Base-by-base conservation (phyloP, 1,139 yeast genomes). In the Geotrichum histeridarum region DNA sequence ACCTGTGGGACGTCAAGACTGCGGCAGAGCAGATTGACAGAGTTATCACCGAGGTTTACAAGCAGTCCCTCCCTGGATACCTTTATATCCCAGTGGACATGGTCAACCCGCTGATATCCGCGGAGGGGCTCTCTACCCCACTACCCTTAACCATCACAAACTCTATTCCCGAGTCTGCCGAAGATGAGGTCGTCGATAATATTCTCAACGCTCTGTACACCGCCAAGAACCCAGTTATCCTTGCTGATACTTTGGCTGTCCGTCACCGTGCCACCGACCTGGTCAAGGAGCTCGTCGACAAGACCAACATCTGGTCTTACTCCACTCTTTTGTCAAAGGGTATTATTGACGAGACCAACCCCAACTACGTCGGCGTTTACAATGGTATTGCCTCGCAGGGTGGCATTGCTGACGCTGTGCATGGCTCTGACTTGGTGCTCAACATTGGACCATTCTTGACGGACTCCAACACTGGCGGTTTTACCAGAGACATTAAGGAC, bases 61-160 rank as follows among this genome's bases (percentile, higher is more conserved):
- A 70, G 45, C 75, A 77, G 55, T 81, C 84, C 32, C 79, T 84
- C 65, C 96, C 96, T 0, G 96, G 95, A 7, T 88, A 85, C 65
- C 70, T 89, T 56, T 86, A 80, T 65, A 68, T 89, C 45, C 96
- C 96, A 1, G 74, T 79, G 43, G 91, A 88, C 65, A 70, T 86
- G 63, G 81, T 83, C 8, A 79, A 79, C 62, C 63, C 73, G 44
- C 61, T 71, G 44, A 81, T 86, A 14, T 73, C 79, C 22, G 60
- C 70, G 6, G 67, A 73, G 54, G 68, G 71, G 52, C 71, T 63
- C 53, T 67, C 56, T 50, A 64, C 60, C n/a, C 64, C 71, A 4
- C 55, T 69, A 18, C 65, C 69, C 35, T 55, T 65, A 44, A 62
- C 63, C n/a, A 60, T 67, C 41, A 53, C 47, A 33, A 65, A 68